These are phyloP conservation scores for Schwanniomyces sp. DNA, from an alignment of 805 yeast genomes.

Conservation along the genomic window DNA sequence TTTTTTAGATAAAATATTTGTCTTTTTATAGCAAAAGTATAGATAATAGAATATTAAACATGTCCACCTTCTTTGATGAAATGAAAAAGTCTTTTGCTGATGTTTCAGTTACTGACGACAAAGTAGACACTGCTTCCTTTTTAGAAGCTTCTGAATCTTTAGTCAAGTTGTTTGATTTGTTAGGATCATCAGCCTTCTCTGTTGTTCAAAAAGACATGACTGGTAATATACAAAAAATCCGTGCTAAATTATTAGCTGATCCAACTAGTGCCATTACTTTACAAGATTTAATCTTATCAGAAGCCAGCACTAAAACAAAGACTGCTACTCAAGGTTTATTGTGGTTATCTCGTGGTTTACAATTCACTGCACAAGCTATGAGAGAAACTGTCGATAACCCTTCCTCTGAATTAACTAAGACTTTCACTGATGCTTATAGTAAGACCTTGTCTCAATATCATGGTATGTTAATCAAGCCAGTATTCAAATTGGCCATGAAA, in stretches of 20 bases:
- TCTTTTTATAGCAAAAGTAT: background rate
- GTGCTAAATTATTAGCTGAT: slow-evolving; percentile 61
- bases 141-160: slow-evolving; percentile 82
- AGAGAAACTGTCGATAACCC: slow-evolving; percentile 72
- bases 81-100: slow-evolving; percentile 73
- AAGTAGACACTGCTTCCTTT: slow-evolving; percentile 72
- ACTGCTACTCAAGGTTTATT: slow-evolving; percentile 88
- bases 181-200: slow-evolving; percentile 81
- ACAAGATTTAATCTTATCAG: slow-evolving; percentile 75
- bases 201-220: slow-evolving; percentile 87
- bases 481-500: slow-evolving; percentile 91
- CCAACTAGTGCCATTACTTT: slow-evolving; percentile 67
- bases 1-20: background rate
- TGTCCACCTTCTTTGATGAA: slow-evolving; percentile 81
- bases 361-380: slow-evolving; percentile 89
- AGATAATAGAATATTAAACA: slow-evolving; percentile 16
- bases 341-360: slow-evolving; percentile 84
- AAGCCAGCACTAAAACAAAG: slow-evolving; percentile 64
- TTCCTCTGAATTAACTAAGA: slow-evolving; percentile 62
- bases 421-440: slow-evolving; percentile 82
- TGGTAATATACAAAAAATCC: slow-evolving; percentile 78
- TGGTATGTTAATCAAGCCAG: slow-evolving; percentile 77
- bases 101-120: slow-evolving; percentile 61
- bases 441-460: slow-evolving; percentile 82
- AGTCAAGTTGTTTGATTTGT: slow-evolving; percentile 76